These are phyloP conservation scores for Dendryphion nanum DNA, from an alignment of 2,329 filamentous ascomycete genomes.

Conservation along the genomic window DNA sequence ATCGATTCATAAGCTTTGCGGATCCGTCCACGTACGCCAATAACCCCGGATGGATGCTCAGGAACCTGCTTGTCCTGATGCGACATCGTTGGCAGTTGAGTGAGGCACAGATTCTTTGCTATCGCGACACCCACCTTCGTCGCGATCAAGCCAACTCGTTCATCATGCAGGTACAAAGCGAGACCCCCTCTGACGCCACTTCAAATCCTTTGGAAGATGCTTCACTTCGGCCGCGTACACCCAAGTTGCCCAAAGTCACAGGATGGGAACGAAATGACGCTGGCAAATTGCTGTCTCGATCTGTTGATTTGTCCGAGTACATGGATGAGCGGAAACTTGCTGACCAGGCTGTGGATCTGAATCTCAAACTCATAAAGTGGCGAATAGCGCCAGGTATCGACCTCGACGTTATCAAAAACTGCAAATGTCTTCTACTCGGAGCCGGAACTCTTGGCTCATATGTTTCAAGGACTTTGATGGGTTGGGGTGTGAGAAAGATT, in stretches of 20 bases:
- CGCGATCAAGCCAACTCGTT: slow-evolving; percentile 80
- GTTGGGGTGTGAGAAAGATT: slow-evolving; percentile 93
- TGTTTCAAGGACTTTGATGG: slow-evolving; percentile 86
- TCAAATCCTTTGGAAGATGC: slow-evolving; percentile 13
- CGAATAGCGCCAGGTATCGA: slow-evolving; percentile 85
- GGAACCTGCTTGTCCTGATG: slow-evolving; percentile 84
- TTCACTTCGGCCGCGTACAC: slow-evolving; percentile 24
- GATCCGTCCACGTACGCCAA: slow-evolving; percentile 89
- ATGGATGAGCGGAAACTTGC: slow-evolving; percentile 88
- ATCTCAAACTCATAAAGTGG: slow-evolving; percentile 99
- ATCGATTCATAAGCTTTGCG: slow-evolving; percentile 82
- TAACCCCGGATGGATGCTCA: slow-evolving; percentile 87
- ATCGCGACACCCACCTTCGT: slow-evolving; percentile 75
- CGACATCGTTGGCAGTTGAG: slow-evolving; percentile 76
- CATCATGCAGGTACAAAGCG: slow-evolving; percentile 56
- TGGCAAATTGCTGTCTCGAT: slow-evolving; percentile 74
- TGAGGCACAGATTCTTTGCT: slow-evolving; percentile 82
- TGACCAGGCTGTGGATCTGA: slow-evolving; percentile 92
- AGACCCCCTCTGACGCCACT: slow-evolving; percentile 11
- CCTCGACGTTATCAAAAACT: slow-evolving; percentile 83
- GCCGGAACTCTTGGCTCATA: slow-evolving; percentile 93
- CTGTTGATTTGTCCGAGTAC: slow-evolving; percentile 83
- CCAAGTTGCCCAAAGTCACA: slow-evolving; percentile 79
- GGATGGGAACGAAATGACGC: slow-evolving; percentile 87
- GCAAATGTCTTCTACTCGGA: slow-evolving; percentile 85